Conservation (phyloP, 805 yeast genomes). For the Starmerella floricola region DNA sequence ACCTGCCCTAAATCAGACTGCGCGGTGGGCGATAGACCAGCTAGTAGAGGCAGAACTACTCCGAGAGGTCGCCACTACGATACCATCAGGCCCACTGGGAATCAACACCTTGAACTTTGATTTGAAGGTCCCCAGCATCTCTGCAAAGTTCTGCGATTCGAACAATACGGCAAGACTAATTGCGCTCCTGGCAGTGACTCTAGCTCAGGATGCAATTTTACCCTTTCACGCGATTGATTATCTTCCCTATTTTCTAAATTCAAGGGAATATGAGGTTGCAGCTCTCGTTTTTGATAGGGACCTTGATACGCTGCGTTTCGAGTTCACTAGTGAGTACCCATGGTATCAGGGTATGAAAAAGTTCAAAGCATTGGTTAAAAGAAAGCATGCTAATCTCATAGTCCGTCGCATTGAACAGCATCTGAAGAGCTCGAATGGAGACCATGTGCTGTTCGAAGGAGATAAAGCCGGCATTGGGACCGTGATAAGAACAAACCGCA, state of each 20-base stretch:
- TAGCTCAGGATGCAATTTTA: slow-evolving; percentile 10
- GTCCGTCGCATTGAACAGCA: slow-evolving; percentile 10
- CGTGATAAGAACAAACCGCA: background rate
- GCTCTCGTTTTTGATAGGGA: slow-evolving; percentile 6
- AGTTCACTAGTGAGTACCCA: slow-evolving; percentile 16
- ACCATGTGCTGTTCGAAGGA: slow-evolving; percentile 2
- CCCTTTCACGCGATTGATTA: slow-evolving; percentile 8
- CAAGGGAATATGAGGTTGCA: background rate
- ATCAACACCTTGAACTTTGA: slow-evolving; percentile 3
- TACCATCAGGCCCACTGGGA: slow-evolving; percentile 3
- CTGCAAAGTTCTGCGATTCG: slow-evolving; percentile 1
- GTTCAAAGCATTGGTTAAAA: slow-evolving; percentile 3
- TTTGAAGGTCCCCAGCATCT: slow-evolving; percentile 8
- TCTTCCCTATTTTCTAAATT: background rate
- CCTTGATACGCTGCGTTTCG: background rate
- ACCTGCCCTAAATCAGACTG: background rate
- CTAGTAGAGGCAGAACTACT: slow-evolving; percentile 9
- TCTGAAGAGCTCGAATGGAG: background rate
- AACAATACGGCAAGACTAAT: slow-evolving; percentile 3
- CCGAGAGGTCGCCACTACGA: background rate
- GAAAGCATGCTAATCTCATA: slow-evolving; percentile 10
- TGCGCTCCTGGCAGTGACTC: slow-evolving; percentile 6
- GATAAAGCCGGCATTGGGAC: background rate
- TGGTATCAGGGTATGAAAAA: slow-evolving; percentile 16
- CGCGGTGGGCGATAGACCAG: slow-evolving; percentile 5